Evolutionary conservation across 371 early-diverging fungal genomes (phyloP).

Genomic region (Rhizopus delemar): DNA sequence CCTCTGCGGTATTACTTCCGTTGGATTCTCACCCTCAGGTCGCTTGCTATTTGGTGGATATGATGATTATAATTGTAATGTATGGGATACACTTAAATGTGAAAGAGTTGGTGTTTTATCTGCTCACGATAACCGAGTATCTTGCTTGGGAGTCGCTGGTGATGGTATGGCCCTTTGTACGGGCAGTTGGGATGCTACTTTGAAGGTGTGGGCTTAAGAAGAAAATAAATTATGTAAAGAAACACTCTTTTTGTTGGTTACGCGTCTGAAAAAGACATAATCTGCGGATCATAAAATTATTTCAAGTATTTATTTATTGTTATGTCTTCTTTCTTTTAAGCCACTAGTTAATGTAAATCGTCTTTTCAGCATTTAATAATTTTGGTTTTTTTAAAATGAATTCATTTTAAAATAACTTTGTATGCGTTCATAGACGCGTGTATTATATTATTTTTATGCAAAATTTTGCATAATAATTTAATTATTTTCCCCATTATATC

Average conservation of each 20-base stretch:
- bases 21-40: constrained; percentile 94
- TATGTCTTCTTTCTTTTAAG: constrained; percentile 54
- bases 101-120: constrained; percentile 92
- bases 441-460: too few species aligned
- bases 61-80: constrained; percentile 98
- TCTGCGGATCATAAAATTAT: constrained; percentile 46
- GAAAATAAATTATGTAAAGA: background rate
- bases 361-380: constrained; percentile 27
- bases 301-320: constrained; percentile 21
- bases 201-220: constrained; percentile 68
- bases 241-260: constrained; percentile 10
- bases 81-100: constrained; percentile 96
- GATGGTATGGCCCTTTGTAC: constrained; percentile 98
- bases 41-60: constrained; percentile 96
- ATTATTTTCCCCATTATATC: too few species aligned
- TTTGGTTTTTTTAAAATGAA: background rate
- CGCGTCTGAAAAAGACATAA: constrained; percentile 36
- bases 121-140: constrained; percentile 95
- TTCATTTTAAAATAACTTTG: background rate
- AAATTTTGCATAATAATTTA: too few species aligned
- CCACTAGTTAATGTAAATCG: constrained; percentile 53
- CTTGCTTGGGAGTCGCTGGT: constrained; percentile 90
- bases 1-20: constrained; percentile 95
- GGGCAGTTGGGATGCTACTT: constrained; percentile 93
- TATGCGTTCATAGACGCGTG: too few species aligned